Base-by-base conservation (phyloP, 164 flowering plant species). In the Nelumbo lutea region DNA sequence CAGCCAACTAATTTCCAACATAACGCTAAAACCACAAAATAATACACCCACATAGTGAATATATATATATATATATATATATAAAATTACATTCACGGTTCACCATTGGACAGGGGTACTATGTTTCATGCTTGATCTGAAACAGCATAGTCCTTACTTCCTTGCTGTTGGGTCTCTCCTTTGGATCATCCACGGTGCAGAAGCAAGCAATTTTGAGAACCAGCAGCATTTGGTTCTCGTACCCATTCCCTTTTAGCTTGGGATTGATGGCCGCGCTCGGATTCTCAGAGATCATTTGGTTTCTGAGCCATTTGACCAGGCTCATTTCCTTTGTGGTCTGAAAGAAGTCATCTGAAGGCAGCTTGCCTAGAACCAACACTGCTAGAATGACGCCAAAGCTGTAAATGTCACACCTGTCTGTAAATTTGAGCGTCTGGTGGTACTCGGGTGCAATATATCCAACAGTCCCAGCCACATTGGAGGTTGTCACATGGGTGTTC, bases 391-490 rank as follows among this genome's bases (percentile, higher is more conserved):
- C 94, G 5, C 98, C 97, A n/a, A 87, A 90, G 72, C 97, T 91
- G 75, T 82, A 94, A 3, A 94, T 83, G 43, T 94, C 98, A 63
- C 97, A 88, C 85, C 84, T 91, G 42, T 91, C 98, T 0, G 97
- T 91, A 81, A 94, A 90, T 80, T 91, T 91, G 13, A 84, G 62
- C 0, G 93, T 91, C 75, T 89, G 96, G 75, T 87, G 83, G 70
- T 90, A 94, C 79, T 94, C 98, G 0, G 98, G 98, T 2, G 98
- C 96, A 5, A 94, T 94, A 73, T 87, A 94, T 1, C 97, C 98
- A 14, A 84, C 72, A 1, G 96, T 94, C 42, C 96, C 98, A 0
- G 90, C 98, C 11, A 91, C 84, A 64, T 87, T 87, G 1, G 96
- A 87, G 39, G 87, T 77, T 0, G 96, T 73, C 45, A 88, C 71